These are phyloP conservation scores for Fraxinus quadrangulata DNA, from an alignment of 257 asterid genomes.

Conservation along the genomic window DNA sequence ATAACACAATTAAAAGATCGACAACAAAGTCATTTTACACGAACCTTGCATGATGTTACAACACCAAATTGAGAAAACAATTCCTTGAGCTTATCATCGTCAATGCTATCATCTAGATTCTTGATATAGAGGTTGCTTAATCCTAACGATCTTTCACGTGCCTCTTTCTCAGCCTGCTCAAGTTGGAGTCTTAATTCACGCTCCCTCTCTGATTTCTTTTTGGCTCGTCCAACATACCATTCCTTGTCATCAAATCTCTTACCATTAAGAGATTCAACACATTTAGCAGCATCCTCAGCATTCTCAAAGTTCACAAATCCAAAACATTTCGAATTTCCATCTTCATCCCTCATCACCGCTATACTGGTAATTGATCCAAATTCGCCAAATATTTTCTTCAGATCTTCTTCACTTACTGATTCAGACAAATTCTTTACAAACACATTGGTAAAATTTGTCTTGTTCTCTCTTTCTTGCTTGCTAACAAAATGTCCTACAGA, in stretches of 20 bases:
- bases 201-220: slow-evolving; percentile 60
- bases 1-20: too few species aligned
- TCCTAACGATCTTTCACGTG: slow-evolving; percentile 44
- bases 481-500: slow-evolving; percentile 54
- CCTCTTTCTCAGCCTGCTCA: slow-evolving; percentile 44
- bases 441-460: slow-evolving; percentile 60
- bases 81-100: slow-evolving; percentile 55
- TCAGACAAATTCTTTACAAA: slow-evolving; percentile 59
- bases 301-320: slow-evolving; percentile 70
- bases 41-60: slow-evolving; percentile 65
- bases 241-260: slow-evolving; percentile 39
- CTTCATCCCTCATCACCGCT: slow-evolving; percentile 54
- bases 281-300: slow-evolving; percentile 54
- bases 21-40: neutral
- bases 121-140: slow-evolving; percentile 46
- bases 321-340: slow-evolving; percentile 57
- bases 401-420: slow-evolving; percentile 50
- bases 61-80: slow-evolving; percentile 60
- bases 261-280: slow-evolving; percentile 59
- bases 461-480: slow-evolving; percentile 63
- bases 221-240: slow-evolving; percentile 67
- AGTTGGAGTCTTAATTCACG: slow-evolving; percentile 37
- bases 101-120: slow-evolving; percentile 53
- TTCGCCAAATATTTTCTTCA: slow-evolving; percentile 44
- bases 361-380: slow-evolving; percentile 51